Percentiles rank a stretch among this genome's conserved stretches.
These are phyloP conservation scores for Pestalotiopsis fici DNA, from an alignment of 2,329 filamentous ascomycete genomes.

Conservation along the genomic window DNA sequence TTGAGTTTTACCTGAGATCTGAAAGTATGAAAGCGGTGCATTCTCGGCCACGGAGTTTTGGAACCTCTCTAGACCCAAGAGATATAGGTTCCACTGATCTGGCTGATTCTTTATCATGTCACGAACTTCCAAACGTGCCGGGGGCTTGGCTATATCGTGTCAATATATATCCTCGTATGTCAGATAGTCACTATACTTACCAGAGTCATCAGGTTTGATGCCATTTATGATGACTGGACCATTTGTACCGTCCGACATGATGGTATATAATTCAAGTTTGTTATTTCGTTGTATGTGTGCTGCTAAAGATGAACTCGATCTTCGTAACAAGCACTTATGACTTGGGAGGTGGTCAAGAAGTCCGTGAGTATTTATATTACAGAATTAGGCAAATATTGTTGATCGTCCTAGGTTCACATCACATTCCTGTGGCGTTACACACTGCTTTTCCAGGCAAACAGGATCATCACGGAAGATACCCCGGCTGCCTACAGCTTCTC, in stretches of 20 bases:
- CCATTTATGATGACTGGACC: background rate
- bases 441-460: too few species aligned
- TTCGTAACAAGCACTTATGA: too few species aligned
- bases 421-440: too few species aligned
- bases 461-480: too few species aligned
- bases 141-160: background rate
- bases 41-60: background rate
- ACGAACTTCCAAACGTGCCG: background rate
- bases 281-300: too few species aligned
- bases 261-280: background rate
- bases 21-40: slow-evolving; percentile 68
- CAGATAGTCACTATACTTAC: background rate
- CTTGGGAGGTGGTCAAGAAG: too few species aligned
- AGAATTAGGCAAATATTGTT: too few species aligned
- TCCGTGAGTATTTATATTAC: too few species aligned
- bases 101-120: background rate
- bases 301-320: too few species aligned
- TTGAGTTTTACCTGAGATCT: slow-evolving; percentile 65
- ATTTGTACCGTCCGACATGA: background rate
- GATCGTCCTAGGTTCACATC: too few species aligned
- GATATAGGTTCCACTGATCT: background rate
- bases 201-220: background rate
- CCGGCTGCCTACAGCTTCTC: too few species aligned
- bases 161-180: background rate
- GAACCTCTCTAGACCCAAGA: background rate